phyloP scores from a whole-genome alignment of 257 asterid genomes.

The Salvia hispanica region DNA sequence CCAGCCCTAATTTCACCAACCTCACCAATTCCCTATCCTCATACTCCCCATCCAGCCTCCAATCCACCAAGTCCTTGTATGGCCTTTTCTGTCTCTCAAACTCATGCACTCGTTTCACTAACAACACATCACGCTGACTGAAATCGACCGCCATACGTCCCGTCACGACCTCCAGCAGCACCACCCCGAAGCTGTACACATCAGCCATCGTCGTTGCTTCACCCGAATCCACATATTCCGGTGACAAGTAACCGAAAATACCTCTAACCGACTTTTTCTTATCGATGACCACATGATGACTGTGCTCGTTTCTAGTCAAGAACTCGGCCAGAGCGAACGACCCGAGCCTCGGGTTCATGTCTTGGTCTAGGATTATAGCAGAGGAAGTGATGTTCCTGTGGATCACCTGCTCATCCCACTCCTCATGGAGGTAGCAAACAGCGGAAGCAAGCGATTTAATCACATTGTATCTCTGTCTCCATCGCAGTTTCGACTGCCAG shows the following conservation, averaged over 20 bases:
- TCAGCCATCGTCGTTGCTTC: slow-evolving; percentile 89
- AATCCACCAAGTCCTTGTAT: slow-evolving; percentile 60
- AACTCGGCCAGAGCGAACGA: slow-evolving; percentile 90
- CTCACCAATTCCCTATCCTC: slow-evolving; percentile 60
- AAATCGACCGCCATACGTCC: slow-evolving; percentile 89
- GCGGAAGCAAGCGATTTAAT: slow-evolving; percentile 87
- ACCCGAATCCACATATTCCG: slow-evolving; percentile 72
- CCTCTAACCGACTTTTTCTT: slow-evolving; percentile 66
- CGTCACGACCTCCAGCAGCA: slow-evolving; percentile 72
- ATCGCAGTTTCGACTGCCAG: slow-evolving; percentile 33
- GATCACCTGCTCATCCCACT: slow-evolving; percentile 97
- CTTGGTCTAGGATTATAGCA: slow-evolving; percentile 68
- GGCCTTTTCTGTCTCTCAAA: slow-evolving; percentile 49
- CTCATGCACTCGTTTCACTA: slow-evolving; percentile 60
- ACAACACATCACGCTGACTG: slow-evolving; percentile 54
- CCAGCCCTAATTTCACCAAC: slow-evolving; percentile 68
- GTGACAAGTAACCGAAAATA: slow-evolving; percentile 86
- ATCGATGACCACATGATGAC: slow-evolving; percentile 60
- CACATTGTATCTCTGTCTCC: slow-evolving; percentile 73
- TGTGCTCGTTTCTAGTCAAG: slow-evolving; percentile 69
- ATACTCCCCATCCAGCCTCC: slow-evolving; percentile 65
- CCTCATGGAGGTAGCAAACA: slow-evolving; percentile 83
- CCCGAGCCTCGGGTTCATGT: slow-evolving; percentile 85
- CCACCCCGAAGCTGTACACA: slow-evolving; percentile 88
- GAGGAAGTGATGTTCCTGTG: slow-evolving; percentile 90